Percentiles rank a stretch among this genome's conserved stretches.
These are phyloP conservation scores for Oropetium thomaeum DNA, from an alignment of 176 grass and related monocot species.

Conservation along the genomic window DNA sequence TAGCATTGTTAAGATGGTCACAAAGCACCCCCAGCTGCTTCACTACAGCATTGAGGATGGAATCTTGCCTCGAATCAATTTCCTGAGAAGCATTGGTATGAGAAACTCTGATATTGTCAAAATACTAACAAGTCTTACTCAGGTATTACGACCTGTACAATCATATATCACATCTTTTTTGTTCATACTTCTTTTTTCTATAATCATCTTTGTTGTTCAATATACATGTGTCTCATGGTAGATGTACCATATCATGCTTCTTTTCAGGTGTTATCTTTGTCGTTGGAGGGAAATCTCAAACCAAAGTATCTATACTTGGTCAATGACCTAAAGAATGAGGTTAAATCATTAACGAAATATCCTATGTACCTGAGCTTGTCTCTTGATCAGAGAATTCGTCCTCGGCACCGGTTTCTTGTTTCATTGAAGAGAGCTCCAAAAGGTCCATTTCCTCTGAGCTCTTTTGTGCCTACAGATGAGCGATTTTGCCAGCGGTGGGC, in stretches of 20 bases:
- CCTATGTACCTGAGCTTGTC: slow-evolving; percentile 95
- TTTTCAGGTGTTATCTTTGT: slow-evolving; percentile 90
- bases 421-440: slow-evolving; percentile 89
- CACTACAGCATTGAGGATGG: slow-evolving; percentile 99
- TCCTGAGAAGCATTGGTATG: slow-evolving; percentile 91
- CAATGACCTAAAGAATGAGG: slow-evolving; percentile 76
- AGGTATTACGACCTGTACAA: slow-evolving; percentile 57
- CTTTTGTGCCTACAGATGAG: slow-evolving; percentile 81
- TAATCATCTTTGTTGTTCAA: slow-evolving; percentile 1
- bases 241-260: slow-evolving; percentile 13
- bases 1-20: slow-evolving; percentile 95
- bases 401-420: slow-evolving; percentile 82
- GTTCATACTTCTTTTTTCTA: not conserved
- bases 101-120: slow-evolving; percentile 75
- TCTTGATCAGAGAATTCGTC: slow-evolving; percentile 89
- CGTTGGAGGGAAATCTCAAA: slow-evolving; percentile 75
- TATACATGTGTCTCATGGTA: slow-evolving; percentile 1
- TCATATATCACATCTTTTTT: slow-evolving; percentile 19
- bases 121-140: slow-evolving; percentile 88
- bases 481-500: slow-evolving; percentile 90
- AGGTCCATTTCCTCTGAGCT: slow-evolving; percentile 94
- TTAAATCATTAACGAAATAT: slow-evolving; percentile 83
- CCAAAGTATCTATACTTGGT: slow-evolving; percentile 86
- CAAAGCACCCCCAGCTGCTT: slow-evolving; percentile 90
- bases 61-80: slow-evolving; percentile 90